Base-by-base conservation (phyloP, 768 basidiomycete species). In the Naganishia friedmannii region DNA sequence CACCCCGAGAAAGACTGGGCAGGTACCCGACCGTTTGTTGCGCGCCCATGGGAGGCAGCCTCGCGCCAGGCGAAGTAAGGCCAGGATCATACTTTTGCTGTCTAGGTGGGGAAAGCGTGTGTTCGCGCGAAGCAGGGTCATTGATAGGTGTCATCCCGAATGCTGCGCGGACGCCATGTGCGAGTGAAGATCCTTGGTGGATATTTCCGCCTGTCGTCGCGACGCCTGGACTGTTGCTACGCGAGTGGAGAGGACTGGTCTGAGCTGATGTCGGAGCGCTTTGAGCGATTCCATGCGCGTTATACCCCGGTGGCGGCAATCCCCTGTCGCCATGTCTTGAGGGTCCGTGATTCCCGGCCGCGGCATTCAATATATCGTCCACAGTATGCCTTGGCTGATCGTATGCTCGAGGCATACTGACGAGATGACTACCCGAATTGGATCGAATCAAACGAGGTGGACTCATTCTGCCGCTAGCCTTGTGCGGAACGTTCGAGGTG, bases 131-230 rank as follows among this genome's bases (percentile, higher is more conserved):
- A 28, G 67, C 53, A 23, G 56, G 45, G 15, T 71, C 70, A 65
- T 85, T 85, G 46, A 92, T 91, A 0, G 91, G 91, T 7, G 92
- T 93, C 90, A 93, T 94, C 3, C 90, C 91, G 73, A 96, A 96
- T 57, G 92, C 93, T 37, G 88, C 84, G 46, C 90, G 87, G 28
- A 95, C 89, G 0, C 89, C 90, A 76, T 91, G 90, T 4, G 90
- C 91, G 45, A 94, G 86, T 55, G 68, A 32, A 56, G 63, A 51
- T 2, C 57, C 72, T 31, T 69, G 65, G 60, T 72, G 68, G 55
- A 31, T 74, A 67, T 65, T 71, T 58, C 54, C 70, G 54, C 73
- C 74, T 31, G 56, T 69, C 13, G 68, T 58, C 51, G 53, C 74
- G 68, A 42, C 73, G 58, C 32, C 75, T 74, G 74, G 42, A 74